Conservation (phyloP, 1,139 yeast genomes). For the Scheffersomyces lignicola region DNA sequence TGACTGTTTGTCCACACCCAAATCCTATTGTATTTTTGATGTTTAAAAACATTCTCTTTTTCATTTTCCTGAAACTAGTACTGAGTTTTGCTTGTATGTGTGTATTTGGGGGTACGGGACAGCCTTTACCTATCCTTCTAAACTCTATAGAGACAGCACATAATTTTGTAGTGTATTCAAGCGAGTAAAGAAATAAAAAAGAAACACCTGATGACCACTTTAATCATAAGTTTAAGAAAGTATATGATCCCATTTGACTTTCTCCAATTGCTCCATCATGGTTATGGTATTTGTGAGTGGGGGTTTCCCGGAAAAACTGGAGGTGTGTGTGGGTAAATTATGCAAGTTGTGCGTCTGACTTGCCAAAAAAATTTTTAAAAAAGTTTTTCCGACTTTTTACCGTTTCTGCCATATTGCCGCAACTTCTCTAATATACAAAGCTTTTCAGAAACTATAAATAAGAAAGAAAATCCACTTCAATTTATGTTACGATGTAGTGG, state of each 20-base stretch:
- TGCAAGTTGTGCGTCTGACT: neutral
- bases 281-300: constrained; percentile 1
- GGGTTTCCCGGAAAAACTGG: constrained; percentile 3
- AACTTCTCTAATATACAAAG: neutral
- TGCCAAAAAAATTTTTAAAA: neutral
- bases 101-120: neutral
- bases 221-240: neutral
- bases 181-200: no score
- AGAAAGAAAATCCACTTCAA: neutral
- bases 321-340: constrained; percentile 3
- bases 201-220: no score
- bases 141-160: no score
- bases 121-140: no score
- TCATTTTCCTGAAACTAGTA: no score
- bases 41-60: no score
- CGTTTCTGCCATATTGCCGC: constrained; percentile 3
- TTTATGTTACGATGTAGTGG: no score
- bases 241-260: neutral
- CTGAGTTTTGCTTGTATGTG: neutral
- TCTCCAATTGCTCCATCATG: constrained; percentile 1
- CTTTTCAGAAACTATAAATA: neutral
- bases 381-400: constrained; percentile 1
- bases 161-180: no score
- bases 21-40: no score
- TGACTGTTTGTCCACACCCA: no score